Percentiles rank a stretch among this genome's conserved stretches.
Evolutionary conservation across 2,329 filamentous ascomycete species (phyloP).

Genomic region (Corinectria fuckeliana): DNA sequence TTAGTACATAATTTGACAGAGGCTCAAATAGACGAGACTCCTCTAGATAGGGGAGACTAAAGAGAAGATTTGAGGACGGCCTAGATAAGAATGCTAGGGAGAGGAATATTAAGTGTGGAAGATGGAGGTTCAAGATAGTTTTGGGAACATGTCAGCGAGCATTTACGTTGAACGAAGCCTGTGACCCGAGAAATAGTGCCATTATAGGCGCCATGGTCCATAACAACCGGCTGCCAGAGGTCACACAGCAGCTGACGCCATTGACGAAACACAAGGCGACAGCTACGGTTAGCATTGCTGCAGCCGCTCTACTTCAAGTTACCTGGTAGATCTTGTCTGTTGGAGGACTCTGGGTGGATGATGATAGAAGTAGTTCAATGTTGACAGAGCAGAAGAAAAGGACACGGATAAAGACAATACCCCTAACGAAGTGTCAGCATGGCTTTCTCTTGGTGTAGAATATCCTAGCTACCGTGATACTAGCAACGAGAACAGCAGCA

Average conservation of each 20-base stretch:
- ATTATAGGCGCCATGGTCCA: conserved; percentile 56
- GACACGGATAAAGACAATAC: conserved; percentile 48
- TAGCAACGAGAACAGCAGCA: conserved; percentile 48
- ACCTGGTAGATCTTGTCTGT: conserved; percentile 52
- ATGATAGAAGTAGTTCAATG: conserved; percentile 42
- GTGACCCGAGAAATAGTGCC: conserved; percentile 45
- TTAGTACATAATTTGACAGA: not conserved
- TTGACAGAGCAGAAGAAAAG: conserved; percentile 52
- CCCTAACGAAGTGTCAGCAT: conserved; percentile 29
- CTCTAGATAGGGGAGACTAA: too few relatives aligned
- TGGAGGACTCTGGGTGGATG: conserved; percentile 52
- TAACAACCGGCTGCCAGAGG: conserved; percentile 51
- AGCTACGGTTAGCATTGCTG: conserved; percentile 50
- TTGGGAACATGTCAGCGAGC: not conserved
- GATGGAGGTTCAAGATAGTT: conserved; percentile 46
- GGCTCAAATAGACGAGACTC: conserved; percentile 49
- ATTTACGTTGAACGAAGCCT: too few relatives aligned
- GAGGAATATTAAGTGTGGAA: conserved; percentile 50
- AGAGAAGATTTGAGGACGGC: conserved; percentile 52
- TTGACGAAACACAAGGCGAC: conserved; percentile 53
- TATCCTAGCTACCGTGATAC: conserved; percentile 48
- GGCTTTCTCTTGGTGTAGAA: not conserved
- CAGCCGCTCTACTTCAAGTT: conserved; percentile 47
- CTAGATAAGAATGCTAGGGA: conserved; percentile 49
- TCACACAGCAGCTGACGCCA: conserved; percentile 52